phyloP scores from a whole-genome alignment of 306 rosid species.

The Quercus rubra region DNA sequence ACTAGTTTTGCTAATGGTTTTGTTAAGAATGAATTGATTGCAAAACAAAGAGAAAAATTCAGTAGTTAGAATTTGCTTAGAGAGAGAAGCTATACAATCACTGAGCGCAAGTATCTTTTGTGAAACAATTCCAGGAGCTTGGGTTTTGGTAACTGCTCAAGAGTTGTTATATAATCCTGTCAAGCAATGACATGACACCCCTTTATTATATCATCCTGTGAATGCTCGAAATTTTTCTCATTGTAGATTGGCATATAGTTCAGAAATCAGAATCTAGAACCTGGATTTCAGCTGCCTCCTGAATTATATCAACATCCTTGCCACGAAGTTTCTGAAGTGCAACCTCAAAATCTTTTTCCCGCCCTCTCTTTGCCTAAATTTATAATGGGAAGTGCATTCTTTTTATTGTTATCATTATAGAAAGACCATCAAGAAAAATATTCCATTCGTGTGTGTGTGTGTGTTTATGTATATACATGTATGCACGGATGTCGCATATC shows the following conservation, averaged over 20 bases:
- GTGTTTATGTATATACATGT: not conserved
- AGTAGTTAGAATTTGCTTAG: not conserved
- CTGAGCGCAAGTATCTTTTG: conserved; percentile 66
- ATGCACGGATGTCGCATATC: not conserved
- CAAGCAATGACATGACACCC: conserved; percentile 9
- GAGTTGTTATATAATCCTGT: conserved; percentile 71
- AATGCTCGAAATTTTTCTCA: not conserved
- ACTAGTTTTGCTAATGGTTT: not conserved
- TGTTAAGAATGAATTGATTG: not conserved
- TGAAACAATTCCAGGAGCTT: conserved; percentile 71
- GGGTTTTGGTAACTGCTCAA: conserved; percentile 73
- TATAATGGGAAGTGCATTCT: conserved; percentile 1
- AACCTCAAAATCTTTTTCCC: conserved; percentile 48
- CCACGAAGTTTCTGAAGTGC: conserved; percentile 77
- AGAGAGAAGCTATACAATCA: conserved; percentile 12
- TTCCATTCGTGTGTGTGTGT: not conserved
- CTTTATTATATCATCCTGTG: not conserved
- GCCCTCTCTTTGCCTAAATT: conserved; percentile 71
- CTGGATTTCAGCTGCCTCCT: conserved; percentile 83
- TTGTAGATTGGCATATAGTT: not conserved
- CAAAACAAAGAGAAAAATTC: not conserved
- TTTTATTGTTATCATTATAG: not conserved
- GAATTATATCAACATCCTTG: conserved; percentile 61
- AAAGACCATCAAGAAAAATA: not conserved
- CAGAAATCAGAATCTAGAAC: conserved; percentile 28